Conservation (phyloP, 345 rosid genomes). For the Brassica nigra region DNA sequence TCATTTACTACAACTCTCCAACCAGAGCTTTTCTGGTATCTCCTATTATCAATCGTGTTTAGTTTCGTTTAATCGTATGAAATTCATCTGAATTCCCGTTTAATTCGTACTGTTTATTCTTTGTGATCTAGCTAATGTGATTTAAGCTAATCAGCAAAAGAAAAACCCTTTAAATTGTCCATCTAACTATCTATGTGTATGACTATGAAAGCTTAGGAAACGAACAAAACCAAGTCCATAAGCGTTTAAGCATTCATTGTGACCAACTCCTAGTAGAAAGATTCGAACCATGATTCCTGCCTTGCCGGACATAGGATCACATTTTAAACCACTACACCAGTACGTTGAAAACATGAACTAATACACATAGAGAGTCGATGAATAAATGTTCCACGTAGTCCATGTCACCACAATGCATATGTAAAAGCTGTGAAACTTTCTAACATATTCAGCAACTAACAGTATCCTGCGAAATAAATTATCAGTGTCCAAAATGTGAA, state of each 20-base stretch:
- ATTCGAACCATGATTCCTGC: too few species aligned
- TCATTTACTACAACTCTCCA: not conserved
- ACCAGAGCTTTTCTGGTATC: not conserved
- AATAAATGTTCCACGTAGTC: not conserved
- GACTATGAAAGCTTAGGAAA: conserved; percentile 5
- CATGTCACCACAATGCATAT: not conserved
- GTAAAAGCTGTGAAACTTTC: too few species aligned
- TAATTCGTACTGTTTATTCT: not conserved
- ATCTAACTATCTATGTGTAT: not conserved
- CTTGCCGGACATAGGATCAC: not conserved
- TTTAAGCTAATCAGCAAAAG: too few species aligned
- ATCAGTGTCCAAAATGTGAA: too few species aligned
- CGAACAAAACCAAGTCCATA: conserved; percentile 5
- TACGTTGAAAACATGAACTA: conserved; percentile 60
- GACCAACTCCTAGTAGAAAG: not conserved
- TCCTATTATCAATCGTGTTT: not conserved
- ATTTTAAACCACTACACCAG: not conserved
- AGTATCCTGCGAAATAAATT: too few species aligned
- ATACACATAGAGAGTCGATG: conserved; percentile 44
- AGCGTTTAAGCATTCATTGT: not conserved
- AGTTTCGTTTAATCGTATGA: not conserved
- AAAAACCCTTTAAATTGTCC: not conserved
- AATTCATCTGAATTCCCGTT: not conserved
- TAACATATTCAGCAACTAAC: too few species aligned
- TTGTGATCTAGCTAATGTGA: not conserved